These are phyloP conservation scores for Incumbomyces lentus DNA, from an alignment of 2,329 filamentous ascomycete genomes.

Conservation along the genomic window DNA sequence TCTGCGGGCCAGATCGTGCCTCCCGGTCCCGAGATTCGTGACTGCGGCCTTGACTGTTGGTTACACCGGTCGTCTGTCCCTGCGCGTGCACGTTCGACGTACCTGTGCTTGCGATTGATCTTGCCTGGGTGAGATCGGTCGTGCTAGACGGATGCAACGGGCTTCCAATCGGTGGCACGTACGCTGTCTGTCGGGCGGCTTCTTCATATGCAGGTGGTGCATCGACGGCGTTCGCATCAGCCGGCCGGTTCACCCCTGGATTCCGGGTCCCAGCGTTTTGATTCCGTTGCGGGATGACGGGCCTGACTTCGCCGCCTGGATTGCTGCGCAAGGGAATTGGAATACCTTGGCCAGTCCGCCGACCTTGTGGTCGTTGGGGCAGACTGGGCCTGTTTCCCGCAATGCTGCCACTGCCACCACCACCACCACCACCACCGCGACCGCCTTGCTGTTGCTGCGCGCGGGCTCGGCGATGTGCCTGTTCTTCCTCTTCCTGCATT, in stretches of 20 bases:
- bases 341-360: conserved; percentile 3
- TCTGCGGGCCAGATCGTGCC: background rate
- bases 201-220: conserved; percentile 57
- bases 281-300: conserved; percentile 36
- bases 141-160: conserved; percentile 29
- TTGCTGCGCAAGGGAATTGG: conserved; percentile 8
- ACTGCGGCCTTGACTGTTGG: background rate
- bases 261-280: conserved; percentile 13
- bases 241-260: conserved; percentile 18
- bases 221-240: conserved; percentile 36
- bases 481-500: conserved; percentile 85
- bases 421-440: background rate
- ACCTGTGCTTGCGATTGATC: conserved; percentile 8
- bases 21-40: background rate
- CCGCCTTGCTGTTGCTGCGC: conserved; percentile 9
- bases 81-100: conserved; percentile 3
- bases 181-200: conserved; percentile 46
- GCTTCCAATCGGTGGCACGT: conserved; percentile 40
- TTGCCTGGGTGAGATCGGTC: conserved; percentile 9
- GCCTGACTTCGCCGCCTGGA: conserved; percentile 27
- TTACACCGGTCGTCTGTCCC: conserved; percentile 2
- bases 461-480: conserved; percentile 14
- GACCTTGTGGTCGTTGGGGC: conserved; percentile 1
- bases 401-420: background rate
- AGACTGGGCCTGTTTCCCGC: background rate